Evolutionary conservation across 257 asterid species (phyloP), one percentile per base, ranked within the genome.

Genomic region (Vinca minor): DNA sequence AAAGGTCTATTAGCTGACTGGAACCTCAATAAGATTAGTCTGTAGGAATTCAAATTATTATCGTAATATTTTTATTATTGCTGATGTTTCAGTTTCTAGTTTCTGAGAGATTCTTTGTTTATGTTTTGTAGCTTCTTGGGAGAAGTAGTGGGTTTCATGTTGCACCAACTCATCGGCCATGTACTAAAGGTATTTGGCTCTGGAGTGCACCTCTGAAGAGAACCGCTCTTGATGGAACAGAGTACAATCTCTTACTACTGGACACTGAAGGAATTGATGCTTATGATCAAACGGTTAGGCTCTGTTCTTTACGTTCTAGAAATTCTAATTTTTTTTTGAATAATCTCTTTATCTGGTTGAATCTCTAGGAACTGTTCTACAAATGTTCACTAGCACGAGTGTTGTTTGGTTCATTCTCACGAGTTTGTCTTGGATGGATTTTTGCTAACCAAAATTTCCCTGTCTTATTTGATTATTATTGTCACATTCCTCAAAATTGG

Each of bases 161-260:
- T 74, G 97, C 99, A 10, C 70, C 99, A 50, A 93, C 97, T 47
- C 99, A 93, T 76, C 88, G 91, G 64, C 97, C 99, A 64, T 93
- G 99, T 77, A 93, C 99, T 4, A 93, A 93, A 78, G 99, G 99
- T 55, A 95, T 93, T 81, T 93, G 99, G 99, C 59, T 93, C 83
- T 93, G 99, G 99, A 93, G 99, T 77, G 79, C 95, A 45, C 99
- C 99, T 20, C 56, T 93, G 26, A 62, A 75, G 74, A 83, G 96
- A 77, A 90, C 86, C 64, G 97, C 99, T 35, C 87, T 93, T 65
- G 99, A 90, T 81, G 99, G 95, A 78, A 93, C 99, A 15, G 95
- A 87, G 60, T 93, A 84, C 87, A 93, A 70, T 77, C 97, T 93
- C 25, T 76, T 93, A 73, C 95, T 93, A 64, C 73, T 93, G 76